Conservation (phyloP, 1,139 yeast genomes). For the Cylindricascospora bacillispora region DNA sequence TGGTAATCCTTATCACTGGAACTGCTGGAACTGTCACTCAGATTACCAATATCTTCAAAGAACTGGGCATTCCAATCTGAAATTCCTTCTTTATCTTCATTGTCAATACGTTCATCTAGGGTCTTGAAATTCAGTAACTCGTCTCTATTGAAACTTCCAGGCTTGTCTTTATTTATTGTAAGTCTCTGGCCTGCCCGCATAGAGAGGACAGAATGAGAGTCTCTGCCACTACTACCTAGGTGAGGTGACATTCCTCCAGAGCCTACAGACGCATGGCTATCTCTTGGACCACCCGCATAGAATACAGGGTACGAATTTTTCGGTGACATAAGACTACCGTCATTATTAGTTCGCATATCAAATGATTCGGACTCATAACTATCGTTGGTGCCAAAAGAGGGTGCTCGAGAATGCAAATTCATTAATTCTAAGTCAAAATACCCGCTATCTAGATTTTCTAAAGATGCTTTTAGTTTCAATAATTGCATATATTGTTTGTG, state of each 20-base stretch:
- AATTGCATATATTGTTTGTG: constrained; percentile 15
- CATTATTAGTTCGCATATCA: constrained; percentile 6
- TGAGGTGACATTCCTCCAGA: constrained; percentile 7
- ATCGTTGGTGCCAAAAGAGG: constrained; percentile 11
- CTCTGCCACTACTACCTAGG: constrained; percentile 16
- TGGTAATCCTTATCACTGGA: background rate
- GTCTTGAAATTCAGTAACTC: background rate
- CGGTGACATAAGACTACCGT: constrained; percentile 2
- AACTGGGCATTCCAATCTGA: too few relatives aligned
- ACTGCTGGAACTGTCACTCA: constrained; percentile 4
- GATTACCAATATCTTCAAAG: constrained; percentile 10
- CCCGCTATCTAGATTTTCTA: constrained; percentile 47
- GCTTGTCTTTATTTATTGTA: background rate
- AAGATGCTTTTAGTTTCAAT: constrained; percentile 12
- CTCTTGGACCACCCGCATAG: constrained; percentile 19
- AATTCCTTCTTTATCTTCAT: constrained; percentile 4
- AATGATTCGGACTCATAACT: constrained; percentile 4
- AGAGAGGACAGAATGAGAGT: too few relatives aligned
- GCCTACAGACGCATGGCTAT: constrained; percentile 16
- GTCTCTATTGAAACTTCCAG: constrained; percentile 5
- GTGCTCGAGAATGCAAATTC: constrained; percentile 31
- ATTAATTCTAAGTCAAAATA: constrained; percentile 44
- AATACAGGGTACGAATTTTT: constrained; percentile 10
- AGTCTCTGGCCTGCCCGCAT: too few relatives aligned
- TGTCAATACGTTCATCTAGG: constrained; percentile 3